Percentiles rank a stretch among this genome's conserved stretches.
These are phyloP conservation scores for Triticum dicoccoides DNA, from an alignment of 176 grass and related monocot genomes.

Conservation along the genomic window DNA sequence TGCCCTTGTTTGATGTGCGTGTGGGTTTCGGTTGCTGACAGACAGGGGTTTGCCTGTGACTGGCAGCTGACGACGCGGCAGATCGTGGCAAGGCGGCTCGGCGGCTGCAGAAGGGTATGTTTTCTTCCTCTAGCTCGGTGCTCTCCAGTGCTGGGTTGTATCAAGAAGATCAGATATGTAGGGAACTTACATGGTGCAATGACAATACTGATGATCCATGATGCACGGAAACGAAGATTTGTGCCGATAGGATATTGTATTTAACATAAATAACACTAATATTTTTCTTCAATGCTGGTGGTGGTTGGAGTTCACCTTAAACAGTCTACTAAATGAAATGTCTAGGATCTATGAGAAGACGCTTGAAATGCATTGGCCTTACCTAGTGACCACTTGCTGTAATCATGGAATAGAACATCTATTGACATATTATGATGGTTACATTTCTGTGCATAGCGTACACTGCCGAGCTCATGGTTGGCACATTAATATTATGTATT, in stretches of 20 bases:
- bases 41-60: background rate
- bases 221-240: no score
- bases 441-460: background rate
- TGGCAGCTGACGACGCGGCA: slow-evolving; percentile 50
- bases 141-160: background rate
- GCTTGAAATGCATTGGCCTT: background rate
- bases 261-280: background rate
- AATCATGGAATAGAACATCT: background rate
- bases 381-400: background rate
- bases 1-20: background rate
- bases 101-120: slow-evolving; percentile 66
- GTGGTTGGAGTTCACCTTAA: background rate
- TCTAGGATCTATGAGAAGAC: background rate
- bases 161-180: background rate
- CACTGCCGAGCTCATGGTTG: background rate
- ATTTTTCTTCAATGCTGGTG: background rate
- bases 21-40: background rate
- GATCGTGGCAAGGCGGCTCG: slow-evolving; percentile 65
- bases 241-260: background rate
- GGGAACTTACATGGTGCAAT: background rate
- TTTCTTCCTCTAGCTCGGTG: background rate
- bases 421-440: background rate
- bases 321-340: background rate
- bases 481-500: background rate
- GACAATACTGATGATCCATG: background rate